phyloP scores from a whole-genome alignment of 1,139 yeast genomes.

The Candida buenavistaensis region DNA sequence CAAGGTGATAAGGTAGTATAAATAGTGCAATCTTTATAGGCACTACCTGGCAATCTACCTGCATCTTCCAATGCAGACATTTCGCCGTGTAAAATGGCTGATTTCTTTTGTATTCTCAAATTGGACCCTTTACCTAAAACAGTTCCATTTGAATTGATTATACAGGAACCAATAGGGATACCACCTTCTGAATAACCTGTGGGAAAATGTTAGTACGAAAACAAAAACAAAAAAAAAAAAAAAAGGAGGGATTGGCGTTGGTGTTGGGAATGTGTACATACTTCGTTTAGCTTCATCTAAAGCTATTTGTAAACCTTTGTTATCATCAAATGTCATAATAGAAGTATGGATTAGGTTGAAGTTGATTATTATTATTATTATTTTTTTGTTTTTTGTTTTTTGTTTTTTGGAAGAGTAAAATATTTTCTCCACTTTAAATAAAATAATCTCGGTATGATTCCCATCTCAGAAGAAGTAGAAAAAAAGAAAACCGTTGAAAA shows the following conservation, averaged over 20 bases:
- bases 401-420: no score
- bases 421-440: no score
- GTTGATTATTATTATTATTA: no score
- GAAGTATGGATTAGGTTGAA: not conserved
- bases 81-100: constrained; percentile 88
- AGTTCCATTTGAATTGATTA: constrained; percentile 73
- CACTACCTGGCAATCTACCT: constrained; percentile 73
- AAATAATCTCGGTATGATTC: no score
- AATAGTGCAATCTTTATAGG: constrained; percentile 72
- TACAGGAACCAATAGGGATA: constrained; percentile 82
- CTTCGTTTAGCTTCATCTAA: constrained; percentile 70
- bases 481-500: no score
- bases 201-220: constrained; percentile 12
- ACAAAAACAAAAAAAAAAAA: no score
- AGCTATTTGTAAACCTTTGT: constrained; percentile 66
- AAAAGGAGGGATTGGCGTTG: no score
- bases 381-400: no score
- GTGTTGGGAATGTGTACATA: constrained; percentile 32
- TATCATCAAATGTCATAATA: constrained; percentile 58
- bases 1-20: constrained; percentile 94
- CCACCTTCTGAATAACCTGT: constrained; percentile 79
- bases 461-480: no score
- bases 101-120: constrained; percentile 75
- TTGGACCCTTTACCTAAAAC: constrained; percentile 88
- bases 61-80: constrained; percentile 86